Evolutionary conservation across 2,329 filamentous ascomycete species (phyloP).

Genomic region (Apiospora phragmitis): DNA sequence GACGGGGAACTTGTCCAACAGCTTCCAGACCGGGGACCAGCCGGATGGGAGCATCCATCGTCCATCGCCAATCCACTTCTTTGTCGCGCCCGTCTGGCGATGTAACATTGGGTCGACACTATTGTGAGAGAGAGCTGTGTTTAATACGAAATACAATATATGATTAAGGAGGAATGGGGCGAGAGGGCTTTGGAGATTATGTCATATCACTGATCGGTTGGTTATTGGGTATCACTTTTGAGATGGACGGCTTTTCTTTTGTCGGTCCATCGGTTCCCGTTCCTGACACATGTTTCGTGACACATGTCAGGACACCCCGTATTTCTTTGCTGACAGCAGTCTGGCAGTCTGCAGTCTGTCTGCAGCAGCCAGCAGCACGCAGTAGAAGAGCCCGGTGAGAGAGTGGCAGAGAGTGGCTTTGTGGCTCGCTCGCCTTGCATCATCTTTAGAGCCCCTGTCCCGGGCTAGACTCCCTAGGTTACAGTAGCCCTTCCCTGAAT

Average conservation of each 20-base stretch:
- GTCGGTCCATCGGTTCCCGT: too few species aligned
- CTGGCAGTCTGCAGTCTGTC: too few species aligned
- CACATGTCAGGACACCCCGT: too few species aligned
- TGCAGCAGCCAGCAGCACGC: too few species aligned
- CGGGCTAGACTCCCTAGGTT: background rate
- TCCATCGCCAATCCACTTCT: background rate
- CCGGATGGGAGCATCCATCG: background rate
- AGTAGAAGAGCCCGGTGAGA: too few species aligned
- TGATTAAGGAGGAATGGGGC: background rate
- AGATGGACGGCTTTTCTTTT: background rate
- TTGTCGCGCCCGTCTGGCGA: background rate
- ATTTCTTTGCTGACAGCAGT: too few species aligned
- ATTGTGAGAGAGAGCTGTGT: background rate
- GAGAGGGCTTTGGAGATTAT: background rate
- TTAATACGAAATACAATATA: background rate
- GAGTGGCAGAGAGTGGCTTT: background rate
- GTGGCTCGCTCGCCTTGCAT: conserved; percentile 2
- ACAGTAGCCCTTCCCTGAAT: too few species aligned
- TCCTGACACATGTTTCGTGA: too few species aligned
- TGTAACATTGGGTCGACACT: background rate
- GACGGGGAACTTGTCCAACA: background rate
- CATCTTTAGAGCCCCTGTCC: background rate
- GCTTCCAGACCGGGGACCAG: background rate
- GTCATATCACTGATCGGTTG: background rate
- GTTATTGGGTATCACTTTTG: background rate